A percentile compares a stretch with the other conserved stretches of the same genome.
Conservation (phyloP, 2,329 filamentous ascomycete genomes). For the Gremmenia infestans region DNA sequence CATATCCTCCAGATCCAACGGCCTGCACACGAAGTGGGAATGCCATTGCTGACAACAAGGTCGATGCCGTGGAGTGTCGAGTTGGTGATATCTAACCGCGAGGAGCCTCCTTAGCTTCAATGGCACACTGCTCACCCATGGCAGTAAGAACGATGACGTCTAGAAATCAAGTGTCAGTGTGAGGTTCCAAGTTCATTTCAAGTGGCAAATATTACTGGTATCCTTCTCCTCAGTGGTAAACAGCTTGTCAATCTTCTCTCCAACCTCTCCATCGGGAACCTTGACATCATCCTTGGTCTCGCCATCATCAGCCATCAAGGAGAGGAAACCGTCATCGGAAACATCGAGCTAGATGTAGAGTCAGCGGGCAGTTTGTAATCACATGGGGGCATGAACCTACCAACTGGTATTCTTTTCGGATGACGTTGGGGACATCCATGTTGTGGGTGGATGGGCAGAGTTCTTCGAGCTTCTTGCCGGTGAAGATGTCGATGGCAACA, state of each 20-base stretch:
- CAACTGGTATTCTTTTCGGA: constrained; percentile 86
- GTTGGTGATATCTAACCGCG: constrained; percentile 25
- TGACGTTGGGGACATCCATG: constrained; percentile 96
- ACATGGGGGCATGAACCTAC: constrained; percentile 51
- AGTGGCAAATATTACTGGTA: constrained; percentile 65
- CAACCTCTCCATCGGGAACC: constrained; percentile 83
- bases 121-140: constrained; percentile 91
- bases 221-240: constrained; percentile 86
- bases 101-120: constrained; percentile 93
- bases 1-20: constrained; percentile 18
- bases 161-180: constrained; percentile 34
- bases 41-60: constrained; percentile 28
- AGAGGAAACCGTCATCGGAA: constrained; percentile 90
- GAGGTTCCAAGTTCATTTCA: not conserved
- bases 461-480: constrained; percentile 98
- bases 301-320: constrained; percentile 84
- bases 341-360: constrained; percentile 66
- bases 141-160: constrained; percentile 89
- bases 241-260: constrained; percentile 77
- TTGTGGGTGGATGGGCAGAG: constrained; percentile 96
- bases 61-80: constrained; percentile 22
- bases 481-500: constrained; percentile 98
- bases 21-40: constrained; percentile 25
- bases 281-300: constrained; percentile 92
- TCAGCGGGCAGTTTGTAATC: not conserved